Percentiles rank a stretch among this genome's conserved stretches.
Evolutionary conservation across 2,329 filamentous ascomycete species (phyloP).

Genomic region (Fusarium buxicola): DNA sequence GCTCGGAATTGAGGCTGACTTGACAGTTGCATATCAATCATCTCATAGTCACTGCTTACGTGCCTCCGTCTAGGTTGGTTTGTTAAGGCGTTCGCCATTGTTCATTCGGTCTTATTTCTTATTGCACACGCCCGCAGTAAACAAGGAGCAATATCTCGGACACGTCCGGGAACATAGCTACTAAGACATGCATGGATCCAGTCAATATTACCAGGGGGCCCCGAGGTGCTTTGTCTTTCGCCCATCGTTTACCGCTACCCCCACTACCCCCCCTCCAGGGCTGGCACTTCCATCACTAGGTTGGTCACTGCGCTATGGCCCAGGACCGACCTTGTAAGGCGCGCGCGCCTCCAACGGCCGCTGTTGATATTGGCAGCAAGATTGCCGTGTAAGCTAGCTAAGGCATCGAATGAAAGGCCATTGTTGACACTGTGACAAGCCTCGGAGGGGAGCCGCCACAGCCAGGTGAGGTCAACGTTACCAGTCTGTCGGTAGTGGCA

Average conservation of each 20-base stretch:
- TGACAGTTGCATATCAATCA: too few species aligned
- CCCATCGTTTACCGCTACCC: too few species aligned
- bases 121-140: not conserved
- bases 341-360: not conserved
- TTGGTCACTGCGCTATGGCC: slow-evolving; percentile 6
- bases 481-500: slow-evolving; percentile 43
- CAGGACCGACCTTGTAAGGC: slow-evolving; percentile 16
- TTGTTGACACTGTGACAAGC: slow-evolving; percentile 5
- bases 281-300: too few species aligned
- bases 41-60: not conserved
- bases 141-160: not conserved
- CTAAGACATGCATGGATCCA: not conserved
- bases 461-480: slow-evolving; percentile 32
- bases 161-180: slow-evolving; percentile 1
- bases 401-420: slow-evolving; percentile 26
- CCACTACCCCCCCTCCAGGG: not conserved
- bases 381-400: slow-evolving; percentile 1
- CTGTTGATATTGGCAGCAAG: slow-evolving; percentile 18
- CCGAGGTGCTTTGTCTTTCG: too few species aligned
- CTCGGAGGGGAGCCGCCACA: slow-evolving; percentile 31
- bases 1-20: too few species aligned
- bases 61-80: slow-evolving; percentile 12
- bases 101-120: not conserved
- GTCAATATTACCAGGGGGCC: too few species aligned
- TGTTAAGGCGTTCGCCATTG: slow-evolving; percentile 25